These are phyloP conservation scores for Amanita exitialis DNA, from an alignment of 768 basidiomycete genomes.

Conservation along the genomic window DNA sequence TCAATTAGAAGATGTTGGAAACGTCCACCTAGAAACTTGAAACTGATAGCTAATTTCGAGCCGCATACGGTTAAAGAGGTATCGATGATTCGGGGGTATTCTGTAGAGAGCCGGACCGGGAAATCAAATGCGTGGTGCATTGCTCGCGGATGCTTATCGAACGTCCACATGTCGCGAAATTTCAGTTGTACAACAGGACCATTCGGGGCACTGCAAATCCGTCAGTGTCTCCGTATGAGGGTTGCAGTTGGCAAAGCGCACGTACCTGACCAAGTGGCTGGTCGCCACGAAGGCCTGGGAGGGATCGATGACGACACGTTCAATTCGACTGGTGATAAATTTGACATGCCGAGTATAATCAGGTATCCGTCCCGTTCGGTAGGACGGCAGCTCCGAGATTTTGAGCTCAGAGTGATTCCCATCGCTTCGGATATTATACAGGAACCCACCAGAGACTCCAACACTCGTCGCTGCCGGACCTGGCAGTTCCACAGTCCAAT, in stretches of 20 bases:
- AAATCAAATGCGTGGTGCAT: conserved; percentile 30
- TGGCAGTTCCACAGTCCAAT: conserved; percentile 38
- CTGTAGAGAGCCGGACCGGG: conserved; percentile 22
- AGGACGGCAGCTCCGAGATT: conserved; percentile 35
- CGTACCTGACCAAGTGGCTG: conserved; percentile 30
- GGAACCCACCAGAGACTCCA: conserved; percentile 34
- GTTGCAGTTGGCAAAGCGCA: not conserved
- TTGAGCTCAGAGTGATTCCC: conserved; percentile 33
- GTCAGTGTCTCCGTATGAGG: not conserved
- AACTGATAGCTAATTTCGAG: conserved; percentile 29
- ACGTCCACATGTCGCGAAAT: conserved; percentile 45
- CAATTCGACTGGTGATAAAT: conserved; percentile 31
- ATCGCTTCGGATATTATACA: conserved; percentile 31
- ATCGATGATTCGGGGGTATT: conserved; percentile 18
- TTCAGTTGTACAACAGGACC: conserved; percentile 37
- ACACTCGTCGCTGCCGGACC: conserved; percentile 26
- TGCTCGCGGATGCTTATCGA: conserved; percentile 42
- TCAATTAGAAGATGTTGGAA: conserved; percentile 37
- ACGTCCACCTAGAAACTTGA: conserved; percentile 30
- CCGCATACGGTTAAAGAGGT: conserved; percentile 31
- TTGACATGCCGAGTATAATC: conserved; percentile 34
- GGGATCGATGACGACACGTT: conserved; percentile 35
- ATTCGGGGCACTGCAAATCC: conserved; percentile 22
- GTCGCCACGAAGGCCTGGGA: conserved; percentile 35
- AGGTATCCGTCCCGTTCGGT: conserved; percentile 31